These are phyloP conservation scores for Clonostachys chloroleuca DNA, from an alignment of 2,329 filamentous ascomycete genomes.

Conservation along the genomic window DNA sequence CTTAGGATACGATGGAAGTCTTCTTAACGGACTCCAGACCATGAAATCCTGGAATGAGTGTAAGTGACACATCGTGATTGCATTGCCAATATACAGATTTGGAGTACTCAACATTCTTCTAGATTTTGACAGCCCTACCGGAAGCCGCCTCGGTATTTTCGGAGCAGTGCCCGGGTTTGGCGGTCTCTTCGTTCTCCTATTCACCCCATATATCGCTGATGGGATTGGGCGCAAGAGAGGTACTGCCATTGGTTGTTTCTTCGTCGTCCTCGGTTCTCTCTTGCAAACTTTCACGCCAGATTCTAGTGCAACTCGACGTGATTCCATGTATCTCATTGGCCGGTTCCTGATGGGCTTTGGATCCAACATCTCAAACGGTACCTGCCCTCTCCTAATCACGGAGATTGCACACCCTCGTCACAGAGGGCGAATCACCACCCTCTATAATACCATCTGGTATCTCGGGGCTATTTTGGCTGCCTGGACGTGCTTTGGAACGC, in stretches of 20 bases:
- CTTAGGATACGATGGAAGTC: background rate
- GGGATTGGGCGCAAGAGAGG: background rate
- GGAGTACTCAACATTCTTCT: too few relatives aligned
- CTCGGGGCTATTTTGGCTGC: slow-evolving; percentile 9
- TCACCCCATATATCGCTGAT: background rate
- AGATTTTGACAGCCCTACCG: background rate
- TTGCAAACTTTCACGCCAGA: background rate
- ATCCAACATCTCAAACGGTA: slow-evolving; percentile 2
- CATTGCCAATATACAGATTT: too few relatives aligned
- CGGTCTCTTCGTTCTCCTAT: background rate
- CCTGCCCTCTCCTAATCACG: slow-evolving; percentile 6
- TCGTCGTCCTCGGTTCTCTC: background rate
- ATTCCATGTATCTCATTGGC: background rate
- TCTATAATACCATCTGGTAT: slow-evolving; percentile 4
- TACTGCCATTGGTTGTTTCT: background rate
- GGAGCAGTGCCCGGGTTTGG: background rate
- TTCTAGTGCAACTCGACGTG: too few relatives aligned
- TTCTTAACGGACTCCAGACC: background rate
- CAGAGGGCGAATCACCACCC: slow-evolving; percentile 2
- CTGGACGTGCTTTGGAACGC: slow-evolving; percentile 8
- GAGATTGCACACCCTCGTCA: slow-evolving; percentile 5
- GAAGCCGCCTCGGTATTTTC: background rate
- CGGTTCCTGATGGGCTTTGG: background rate
- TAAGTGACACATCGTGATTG: background rate
- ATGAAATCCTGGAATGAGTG: slow-evolving; percentile 1